Base-by-base conservation (phyloP, 139 green algal genomes). In the Spirogloea muscicola region DNA sequence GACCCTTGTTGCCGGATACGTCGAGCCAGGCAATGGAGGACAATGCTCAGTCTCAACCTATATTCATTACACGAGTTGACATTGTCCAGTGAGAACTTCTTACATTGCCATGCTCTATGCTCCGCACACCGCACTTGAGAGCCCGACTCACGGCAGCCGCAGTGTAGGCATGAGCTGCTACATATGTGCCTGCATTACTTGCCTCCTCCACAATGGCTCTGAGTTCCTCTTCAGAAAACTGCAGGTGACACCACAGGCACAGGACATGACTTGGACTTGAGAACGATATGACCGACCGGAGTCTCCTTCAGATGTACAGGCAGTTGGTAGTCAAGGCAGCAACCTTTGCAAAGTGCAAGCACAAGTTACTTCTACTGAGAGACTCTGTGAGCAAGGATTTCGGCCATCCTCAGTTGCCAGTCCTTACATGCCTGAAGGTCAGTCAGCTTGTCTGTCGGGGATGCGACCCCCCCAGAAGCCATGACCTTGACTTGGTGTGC, bases 401-500 rank as follows among this genome's bases (percentile, higher is more conserved):
- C n/a, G n/a, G n/a, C n/a, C n/a, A n/a, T n/a, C n/a, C n/a, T n/a
- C n/a, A n/a, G n/a, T n/a, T n/a, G n/a, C n/a, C n/a, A n/a, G n/a
- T n/a, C n/a, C n/a, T n/a, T n/a, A n/a, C n/a, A n/a, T n/a, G n/a
- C n/a, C n/a, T n/a, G n/a, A n/a, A n/a, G n/a, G n/a, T n/a, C 74
- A 10, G 44, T 36, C 33, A 82, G 10, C 1, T 65, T 39, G 38
- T 92, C 87, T 0, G 85, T 89, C 9, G 88, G 88, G 0, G 61
- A 86, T 1, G 85, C 40, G 44, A 91, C 88, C 0, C 87, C 87
- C 0, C 87, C 88, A 0, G 55, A 81, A 0, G 86, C 88, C 87
- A 91, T 91, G 21, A 91, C 42, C 80, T 92, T 91, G 63, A 92
- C 86, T 76, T 84, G 90, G 74, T 85, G 75, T 1, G 85, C 85